phyloP scores from a whole-genome alignment of 208 protist genomes.

The Crithidia bombi region DNA sequence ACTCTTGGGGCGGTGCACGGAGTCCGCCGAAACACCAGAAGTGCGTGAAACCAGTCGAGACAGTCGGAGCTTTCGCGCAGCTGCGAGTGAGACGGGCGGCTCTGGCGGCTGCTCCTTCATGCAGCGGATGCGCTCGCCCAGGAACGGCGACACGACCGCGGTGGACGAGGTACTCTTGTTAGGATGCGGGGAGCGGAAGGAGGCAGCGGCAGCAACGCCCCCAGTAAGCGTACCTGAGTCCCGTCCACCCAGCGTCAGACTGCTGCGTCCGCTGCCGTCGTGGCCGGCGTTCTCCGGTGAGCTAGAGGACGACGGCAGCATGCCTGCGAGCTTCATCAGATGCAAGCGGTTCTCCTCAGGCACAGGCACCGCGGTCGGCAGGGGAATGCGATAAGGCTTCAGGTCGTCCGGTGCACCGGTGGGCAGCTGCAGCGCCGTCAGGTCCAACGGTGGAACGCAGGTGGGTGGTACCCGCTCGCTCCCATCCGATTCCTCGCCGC shows the following conservation, averaged over 20 bases:
- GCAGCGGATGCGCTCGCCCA: conserved; percentile 1
- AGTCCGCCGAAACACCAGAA: not conserved
- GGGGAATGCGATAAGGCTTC: conserved; percentile 28
- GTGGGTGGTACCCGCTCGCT: not conserved
- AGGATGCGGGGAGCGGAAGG: not conserved
- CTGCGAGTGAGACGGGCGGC: not conserved
- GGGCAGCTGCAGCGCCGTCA: conserved; percentile 19
- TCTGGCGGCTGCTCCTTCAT: conserved; percentile 17
- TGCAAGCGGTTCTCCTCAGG: conserved; percentile 12
- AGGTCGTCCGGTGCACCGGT: conserved; percentile 11
- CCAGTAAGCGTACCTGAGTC: not conserved
- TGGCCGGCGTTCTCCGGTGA: not conserved
- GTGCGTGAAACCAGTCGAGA: not conserved
- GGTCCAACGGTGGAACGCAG: conserved; percentile 28
- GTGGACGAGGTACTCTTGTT: not conserved
- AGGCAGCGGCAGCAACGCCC: no score
- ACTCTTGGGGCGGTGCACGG: not conserved
- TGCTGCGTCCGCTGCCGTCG: not conserved
- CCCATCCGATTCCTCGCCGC: conserved; percentile 6
- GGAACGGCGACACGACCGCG: conserved; percentile 10
- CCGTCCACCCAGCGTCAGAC: not conserved
- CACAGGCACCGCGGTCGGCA: conserved; percentile 22
- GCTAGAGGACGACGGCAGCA: not conserved
- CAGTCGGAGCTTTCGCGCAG: not conserved
- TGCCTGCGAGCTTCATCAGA: conserved; percentile 7